Evolutionary conservation across 2,329 filamentous ascomycete genomes (phyloP).

Genomic region (Botrytis deweyae): DNA sequence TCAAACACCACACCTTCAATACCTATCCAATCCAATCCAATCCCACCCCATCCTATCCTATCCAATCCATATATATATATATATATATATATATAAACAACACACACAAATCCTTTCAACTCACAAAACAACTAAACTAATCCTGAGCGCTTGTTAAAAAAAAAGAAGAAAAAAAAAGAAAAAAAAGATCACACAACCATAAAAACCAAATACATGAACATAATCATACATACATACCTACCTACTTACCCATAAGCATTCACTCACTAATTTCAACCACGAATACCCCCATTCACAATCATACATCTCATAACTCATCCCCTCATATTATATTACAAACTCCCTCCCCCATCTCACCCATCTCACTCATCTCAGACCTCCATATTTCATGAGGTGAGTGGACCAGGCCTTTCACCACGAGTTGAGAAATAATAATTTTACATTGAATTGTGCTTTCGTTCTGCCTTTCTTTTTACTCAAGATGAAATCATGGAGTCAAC

Average conservation of each 20-base stretch:
- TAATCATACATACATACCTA: background rate
- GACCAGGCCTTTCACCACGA: background rate
- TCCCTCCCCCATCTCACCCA: background rate
- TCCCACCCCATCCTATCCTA: no score
- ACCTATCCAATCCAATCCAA: background rate
- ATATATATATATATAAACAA: background rate
- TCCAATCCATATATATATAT: background rate
- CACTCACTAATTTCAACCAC: background rate
- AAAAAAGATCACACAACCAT: background rate
- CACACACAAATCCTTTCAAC: background rate
- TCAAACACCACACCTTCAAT: background rate
- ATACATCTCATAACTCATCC: background rate
- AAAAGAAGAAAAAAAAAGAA: no score
- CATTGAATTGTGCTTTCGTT: constrained; percentile 15
- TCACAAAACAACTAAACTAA: background rate
- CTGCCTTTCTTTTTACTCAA: constrained; percentile 18
- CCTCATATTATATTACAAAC: constrained; percentile 8
- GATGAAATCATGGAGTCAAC: constrained; percentile 19
- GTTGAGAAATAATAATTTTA: constrained; percentile 13
- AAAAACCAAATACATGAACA: background rate
- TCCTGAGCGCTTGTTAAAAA: background rate
- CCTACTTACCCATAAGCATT: background rate
- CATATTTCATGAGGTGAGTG: background rate
- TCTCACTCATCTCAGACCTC: background rate
- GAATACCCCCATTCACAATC: background rate